Conservation (phyloP, 2,329 filamentous ascomycete genomes). For the Sporothrix mexicana region DNA sequence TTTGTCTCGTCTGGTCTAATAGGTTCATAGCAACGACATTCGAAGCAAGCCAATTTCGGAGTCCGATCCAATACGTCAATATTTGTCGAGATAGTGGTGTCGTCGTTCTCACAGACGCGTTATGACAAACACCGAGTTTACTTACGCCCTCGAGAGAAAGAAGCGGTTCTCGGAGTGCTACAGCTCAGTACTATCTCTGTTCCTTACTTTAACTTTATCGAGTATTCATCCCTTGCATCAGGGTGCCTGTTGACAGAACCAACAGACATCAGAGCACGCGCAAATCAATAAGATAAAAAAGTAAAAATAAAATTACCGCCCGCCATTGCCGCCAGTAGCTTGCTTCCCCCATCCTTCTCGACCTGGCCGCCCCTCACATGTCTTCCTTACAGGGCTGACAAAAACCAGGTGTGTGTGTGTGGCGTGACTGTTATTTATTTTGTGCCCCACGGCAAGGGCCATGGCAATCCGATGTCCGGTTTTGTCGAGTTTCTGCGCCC, state of each 20-base stretch:
- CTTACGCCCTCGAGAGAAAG: not conserved
- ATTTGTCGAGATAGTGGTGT: not conserved
- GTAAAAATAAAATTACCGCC: not conserved
- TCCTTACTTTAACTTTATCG: not conserved
- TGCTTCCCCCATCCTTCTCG: not conserved
- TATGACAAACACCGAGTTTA: not conserved
- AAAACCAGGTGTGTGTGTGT: not conserved
- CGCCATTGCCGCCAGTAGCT: conserved; percentile 17
- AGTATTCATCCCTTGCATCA: conserved; percentile 8
- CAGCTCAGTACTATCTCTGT: not conserved
- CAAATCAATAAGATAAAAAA: no score
- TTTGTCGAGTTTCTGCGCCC: not conserved
- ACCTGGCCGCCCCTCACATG: not conserved
- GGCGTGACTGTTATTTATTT: not conserved
- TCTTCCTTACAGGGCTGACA: conserved; percentile 26
- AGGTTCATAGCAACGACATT: not conserved
- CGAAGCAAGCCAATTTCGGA: not conserved
- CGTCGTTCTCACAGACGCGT: not conserved
- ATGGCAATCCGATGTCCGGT: not conserved
- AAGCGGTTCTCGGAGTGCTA: not conserved
- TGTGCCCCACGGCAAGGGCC: not conserved
- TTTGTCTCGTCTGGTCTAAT: not conserved
- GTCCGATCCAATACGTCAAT: conserved; percentile 1
- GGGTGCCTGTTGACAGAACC: conserved; percentile 5
- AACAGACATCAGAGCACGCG: not conserved